Conservation (phyloP, 148 eudicot genomes). For the Rhododendron kiyosumense region DNA sequence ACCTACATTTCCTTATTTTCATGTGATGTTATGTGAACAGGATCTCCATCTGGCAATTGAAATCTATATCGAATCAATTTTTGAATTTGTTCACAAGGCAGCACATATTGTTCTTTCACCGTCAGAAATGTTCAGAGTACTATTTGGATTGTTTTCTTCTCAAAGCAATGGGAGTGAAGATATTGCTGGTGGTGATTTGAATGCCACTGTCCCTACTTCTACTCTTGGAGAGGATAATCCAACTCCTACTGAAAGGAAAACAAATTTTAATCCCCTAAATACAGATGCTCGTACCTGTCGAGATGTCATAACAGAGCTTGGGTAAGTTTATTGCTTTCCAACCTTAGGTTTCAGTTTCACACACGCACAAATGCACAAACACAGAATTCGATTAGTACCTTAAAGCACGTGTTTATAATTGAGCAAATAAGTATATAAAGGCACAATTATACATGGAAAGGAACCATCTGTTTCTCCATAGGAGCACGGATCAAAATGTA, state of each 20-base stretch:
- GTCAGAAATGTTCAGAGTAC: conserved; percentile 36
- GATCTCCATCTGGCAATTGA: conserved; percentile 87
- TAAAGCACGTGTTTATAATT: not conserved
- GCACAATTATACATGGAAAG: not conserved
- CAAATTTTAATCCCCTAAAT: conserved; percentile 53
- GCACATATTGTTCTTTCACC: conserved; percentile 79
- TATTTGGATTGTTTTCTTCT: conserved; percentile 50
- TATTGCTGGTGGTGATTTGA: conserved; percentile 23
- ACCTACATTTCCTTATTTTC: not conserved
- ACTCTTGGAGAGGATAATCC: conserved; percentile 67
- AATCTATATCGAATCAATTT: conserved; percentile 73
- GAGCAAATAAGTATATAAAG: not conserved
- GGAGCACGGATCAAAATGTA: not conserved
- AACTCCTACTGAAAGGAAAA: conserved; percentile 54
- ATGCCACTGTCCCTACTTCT: conserved; percentile 41
- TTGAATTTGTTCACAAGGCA: conserved; percentile 73
- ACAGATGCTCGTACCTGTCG: conserved; percentile 97
- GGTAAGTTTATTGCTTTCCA: conserved; percentile 34
- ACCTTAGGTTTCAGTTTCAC: not conserved
- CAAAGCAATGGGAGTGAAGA: conserved; percentile 14
- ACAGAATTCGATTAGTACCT: not conserved
- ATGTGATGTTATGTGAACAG: conserved; percentile 26
- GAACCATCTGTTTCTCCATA: not conserved
- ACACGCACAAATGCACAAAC: not conserved
- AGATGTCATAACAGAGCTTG: conserved; percentile 96